These are phyloP conservation scores for Hypoxylon sp. DNA, from an alignment of 2,329 filamentous ascomycete species.

Conservation along the genomic window DNA sequence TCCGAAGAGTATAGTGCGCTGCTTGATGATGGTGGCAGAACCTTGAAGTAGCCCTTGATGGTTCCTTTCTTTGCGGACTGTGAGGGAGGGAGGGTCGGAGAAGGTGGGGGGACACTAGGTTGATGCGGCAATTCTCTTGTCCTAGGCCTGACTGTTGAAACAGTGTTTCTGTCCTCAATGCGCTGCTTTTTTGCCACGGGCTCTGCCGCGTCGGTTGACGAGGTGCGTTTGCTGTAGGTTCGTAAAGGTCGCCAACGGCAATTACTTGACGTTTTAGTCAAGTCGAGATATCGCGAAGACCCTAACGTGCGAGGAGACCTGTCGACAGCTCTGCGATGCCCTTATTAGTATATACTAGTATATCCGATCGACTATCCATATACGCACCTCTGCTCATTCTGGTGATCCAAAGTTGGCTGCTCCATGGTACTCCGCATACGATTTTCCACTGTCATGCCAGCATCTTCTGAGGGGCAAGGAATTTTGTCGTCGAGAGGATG, in stretches of 20 bases:
- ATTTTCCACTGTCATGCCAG: slow-evolving; percentile 1
- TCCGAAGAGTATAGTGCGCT: slow-evolving; percentile 40
- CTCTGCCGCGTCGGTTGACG: slow-evolving; percentile 46
- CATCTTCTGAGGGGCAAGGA: not conserved
- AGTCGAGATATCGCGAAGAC: slow-evolving; percentile 23
- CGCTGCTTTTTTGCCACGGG: slow-evolving; percentile 49
- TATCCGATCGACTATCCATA: too few species aligned
- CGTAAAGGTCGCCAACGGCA: slow-evolving; percentile 53
- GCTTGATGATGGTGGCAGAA: slow-evolving; percentile 42
- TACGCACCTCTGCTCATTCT: slow-evolving; percentile 24
- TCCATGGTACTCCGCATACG: slow-evolving; percentile 22
- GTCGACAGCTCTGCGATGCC: slow-evolving; percentile 26
- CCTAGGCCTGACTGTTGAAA: not conserved
- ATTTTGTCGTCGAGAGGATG: not conserved
- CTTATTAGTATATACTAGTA: not conserved
- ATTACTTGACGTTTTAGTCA: slow-evolving; percentile 29
- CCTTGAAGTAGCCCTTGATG: slow-evolving; percentile 54
- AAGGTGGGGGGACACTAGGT: slow-evolving; percentile 14
- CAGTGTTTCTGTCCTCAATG: slow-evolving; percentile 13
- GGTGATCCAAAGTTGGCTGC: not conserved
- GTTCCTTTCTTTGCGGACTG: slow-evolving; percentile 48
- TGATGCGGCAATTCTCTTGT: not conserved
- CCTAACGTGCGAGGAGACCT: slow-evolving; percentile 46
- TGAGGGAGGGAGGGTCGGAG: slow-evolving; percentile 29
- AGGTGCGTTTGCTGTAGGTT: slow-evolving; percentile 57